Base-by-base conservation (phyloP, 306 rosid genomes). In the Begonia masoniana region DNA sequence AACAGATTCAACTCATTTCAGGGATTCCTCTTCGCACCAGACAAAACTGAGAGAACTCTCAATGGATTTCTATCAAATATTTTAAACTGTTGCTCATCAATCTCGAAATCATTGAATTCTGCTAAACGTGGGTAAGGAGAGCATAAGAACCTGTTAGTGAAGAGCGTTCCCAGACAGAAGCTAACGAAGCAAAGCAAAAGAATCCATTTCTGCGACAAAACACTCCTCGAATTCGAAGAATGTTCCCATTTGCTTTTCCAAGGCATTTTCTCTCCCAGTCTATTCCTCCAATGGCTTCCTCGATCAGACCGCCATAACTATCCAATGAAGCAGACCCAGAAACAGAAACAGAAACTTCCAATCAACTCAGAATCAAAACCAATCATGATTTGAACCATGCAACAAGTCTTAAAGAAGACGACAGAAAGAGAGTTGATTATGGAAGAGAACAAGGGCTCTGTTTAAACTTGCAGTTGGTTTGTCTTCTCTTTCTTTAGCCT, bases 91-190 rank as follows among this genome's bases (percentile, higher is more conserved):
- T 21, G 4, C 24, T 2, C 24, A 21, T 21, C 24, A 21, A 21
- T 21, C 24, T 21, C 24, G 24, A 31, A 31, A 6, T 31, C 39
- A 31, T 21, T 21, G 24, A 21, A 21, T 21, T 21, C 24, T 31
- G 39, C 39, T 1, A 7, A 43, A 13, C 43, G 41, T 41, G 17
- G 7, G 13, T 9, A 12, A 45, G 10, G 6, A 19, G 5, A 11
- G 1, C 7, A 45, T 6, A 10, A 1, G 50, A 60, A 60, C 65
- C 65, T 60, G 65, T 60, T 60, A 0, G 65, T 60, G 57, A 51
- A 60, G 51, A 60, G 10, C 65, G 52, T 41, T 47, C 65, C 65
- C 5, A 60, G 14, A 60, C 65, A 60, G 65, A 60, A 60, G 57
- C 65, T 60, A 21, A 50, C 42, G 11, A 60, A 12, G 65, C 65